Conservation (phyloP, 2,329 filamentous ascomycete genomes). For the Ophiostoma ulmi region DNA sequence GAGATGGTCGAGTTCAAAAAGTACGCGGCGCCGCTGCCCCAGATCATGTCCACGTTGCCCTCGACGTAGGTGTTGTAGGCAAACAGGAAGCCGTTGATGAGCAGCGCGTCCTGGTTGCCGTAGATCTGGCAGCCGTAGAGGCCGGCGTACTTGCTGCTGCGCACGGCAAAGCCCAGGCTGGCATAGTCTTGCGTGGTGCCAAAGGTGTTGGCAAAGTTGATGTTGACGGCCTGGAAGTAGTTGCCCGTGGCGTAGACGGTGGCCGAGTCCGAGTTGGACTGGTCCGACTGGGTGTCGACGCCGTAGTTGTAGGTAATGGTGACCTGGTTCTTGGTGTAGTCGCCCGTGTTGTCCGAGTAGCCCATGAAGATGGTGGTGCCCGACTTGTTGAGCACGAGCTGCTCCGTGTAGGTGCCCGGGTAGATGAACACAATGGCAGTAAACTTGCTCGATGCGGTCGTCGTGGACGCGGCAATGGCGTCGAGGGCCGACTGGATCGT, state of each 20-base stretch:
- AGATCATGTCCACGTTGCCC: slow-evolving; percentile 29
- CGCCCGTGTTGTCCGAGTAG: slow-evolving; percentile 49
- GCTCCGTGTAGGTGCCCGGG: slow-evolving; percentile 55
- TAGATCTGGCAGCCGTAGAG: slow-evolving; percentile 45
- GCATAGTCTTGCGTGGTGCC: slow-evolving; percentile 44
- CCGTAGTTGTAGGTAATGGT: slow-evolving; percentile 43
- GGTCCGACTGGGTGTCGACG: slow-evolving; percentile 34
- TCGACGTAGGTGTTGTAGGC: slow-evolving; percentile 34
- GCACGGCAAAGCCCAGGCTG: slow-evolving; percentile 43
- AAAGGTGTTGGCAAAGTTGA: slow-evolving; percentile 48
- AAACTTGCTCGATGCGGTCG: slow-evolving; percentile 40
- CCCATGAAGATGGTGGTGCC: slow-evolving; percentile 49
- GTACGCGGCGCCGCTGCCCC: slow-evolving; percentile 41
- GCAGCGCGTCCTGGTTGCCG: slow-evolving; percentile 48
- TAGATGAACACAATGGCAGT: slow-evolving; percentile 53
- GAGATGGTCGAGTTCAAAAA: slow-evolving; percentile 42
- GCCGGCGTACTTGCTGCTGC: slow-evolving; percentile 36
- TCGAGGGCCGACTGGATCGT: slow-evolving; percentile 4
- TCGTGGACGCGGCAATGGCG: slow-evolving; percentile 27
- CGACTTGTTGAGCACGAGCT: slow-evolving; percentile 44
- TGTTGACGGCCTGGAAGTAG: slow-evolving; percentile 57
- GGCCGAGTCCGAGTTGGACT: slow-evolving; percentile 47
- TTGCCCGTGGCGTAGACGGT: slow-evolving; percentile 43
- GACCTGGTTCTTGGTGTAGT: slow-evolving; percentile 54
- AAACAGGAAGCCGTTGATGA: slow-evolving; percentile 28